Percentiles rank a stretch among this genome's conserved stretches.
phyloP scores from a whole-genome alignment of 2,329 filamentous ascomycete genomes.

The Xylaria sp. region DNA sequence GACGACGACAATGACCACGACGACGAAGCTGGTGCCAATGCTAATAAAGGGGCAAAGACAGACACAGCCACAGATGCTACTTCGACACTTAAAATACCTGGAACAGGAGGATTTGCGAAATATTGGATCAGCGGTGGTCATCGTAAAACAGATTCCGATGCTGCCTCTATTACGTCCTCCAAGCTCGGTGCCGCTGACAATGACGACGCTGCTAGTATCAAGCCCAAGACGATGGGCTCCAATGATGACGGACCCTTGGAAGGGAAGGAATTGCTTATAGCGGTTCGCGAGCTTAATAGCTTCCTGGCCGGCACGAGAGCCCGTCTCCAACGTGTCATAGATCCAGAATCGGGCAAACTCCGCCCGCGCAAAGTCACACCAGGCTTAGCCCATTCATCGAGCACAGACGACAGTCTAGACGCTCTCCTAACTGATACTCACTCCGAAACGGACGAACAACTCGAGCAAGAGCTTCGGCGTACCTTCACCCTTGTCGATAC shows the following conservation, averaged over 20 bases:
- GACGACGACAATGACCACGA: constrained; percentile 55
- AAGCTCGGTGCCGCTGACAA: constrained; percentile 61
- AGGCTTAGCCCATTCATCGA: constrained; percentile 54
- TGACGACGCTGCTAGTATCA: constrained; percentile 67
- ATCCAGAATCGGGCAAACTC: constrained; percentile 71
- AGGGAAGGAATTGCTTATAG: constrained; percentile 84
- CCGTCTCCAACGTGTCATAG: constrained; percentile 69
- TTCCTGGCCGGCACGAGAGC: constrained; percentile 89
- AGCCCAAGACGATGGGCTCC: constrained; percentile 57
- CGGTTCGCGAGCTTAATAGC: constrained; percentile 83
- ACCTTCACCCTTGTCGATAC: constrained; percentile 92
- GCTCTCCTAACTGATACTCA: constrained; percentile 56
- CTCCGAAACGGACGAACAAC: constrained; percentile 66
- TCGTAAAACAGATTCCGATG: constrained; percentile 62
- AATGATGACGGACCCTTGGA: constrained; percentile 68
- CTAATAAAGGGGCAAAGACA: constrained; percentile 48
- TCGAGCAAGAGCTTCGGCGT: constrained; percentile 76
- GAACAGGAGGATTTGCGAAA: constrained; percentile 61
- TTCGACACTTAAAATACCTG: constrained; percentile 54
- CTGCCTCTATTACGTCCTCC: constrained; percentile 69
- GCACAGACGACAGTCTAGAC: constrained; percentile 45
- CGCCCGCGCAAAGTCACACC: constrained; percentile 61
- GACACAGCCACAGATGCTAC: constrained; percentile 43
- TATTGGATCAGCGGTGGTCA: constrained; percentile 59
- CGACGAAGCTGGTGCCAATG: constrained; percentile 48